Evolutionary conservation across 352 stramenopile species (phyloP).

Genomic region (Globisporangium carolinianum): DNA sequence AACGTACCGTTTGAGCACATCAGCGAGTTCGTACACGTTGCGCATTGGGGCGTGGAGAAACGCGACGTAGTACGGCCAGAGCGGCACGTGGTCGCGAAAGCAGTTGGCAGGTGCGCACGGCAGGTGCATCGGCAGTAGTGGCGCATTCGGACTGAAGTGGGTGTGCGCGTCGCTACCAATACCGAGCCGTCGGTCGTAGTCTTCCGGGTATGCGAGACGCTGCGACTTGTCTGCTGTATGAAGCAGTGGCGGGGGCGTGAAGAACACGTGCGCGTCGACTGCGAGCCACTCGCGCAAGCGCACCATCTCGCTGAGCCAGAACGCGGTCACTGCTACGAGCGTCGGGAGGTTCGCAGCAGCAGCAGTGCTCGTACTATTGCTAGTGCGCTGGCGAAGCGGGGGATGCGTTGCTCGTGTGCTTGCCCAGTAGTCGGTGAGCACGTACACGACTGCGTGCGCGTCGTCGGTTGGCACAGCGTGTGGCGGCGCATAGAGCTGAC

Average conservation of each 20-base stretch:
- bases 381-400: neutral
- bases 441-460: conserved; percentile 17
- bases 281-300: conserved; percentile 28
- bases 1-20: conserved; percentile 37
- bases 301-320: conserved; percentile 48
- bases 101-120: conserved; percentile 36
- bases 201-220: conserved; percentile 34
- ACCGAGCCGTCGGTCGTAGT: neutral
- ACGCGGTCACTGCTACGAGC: conserved; percentile 31
- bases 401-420: conserved; percentile 12
- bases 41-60: conserved; percentile 38
- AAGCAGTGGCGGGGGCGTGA: conserved; percentile 24
- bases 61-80: conserved; percentile 66
- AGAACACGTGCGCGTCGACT: conserved; percentile 32
- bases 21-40: conserved; percentile 23
- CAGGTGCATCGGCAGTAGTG: conserved; percentile 17
- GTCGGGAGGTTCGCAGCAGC: neutral
- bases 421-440: conserved; percentile 51
- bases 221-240: neutral
- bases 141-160: too few relatives aligned
- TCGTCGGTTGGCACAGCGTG: neutral
- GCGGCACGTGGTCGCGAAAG: conserved; percentile 31
- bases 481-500: conserved; percentile 6
- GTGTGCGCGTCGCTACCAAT: conserved; percentile 4
- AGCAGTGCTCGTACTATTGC: too few relatives aligned